These are phyloP conservation scores for Gomphus sp. DNA, from an alignment of 1,284 basidiomycete species.

Conservation along the genomic window DNA sequence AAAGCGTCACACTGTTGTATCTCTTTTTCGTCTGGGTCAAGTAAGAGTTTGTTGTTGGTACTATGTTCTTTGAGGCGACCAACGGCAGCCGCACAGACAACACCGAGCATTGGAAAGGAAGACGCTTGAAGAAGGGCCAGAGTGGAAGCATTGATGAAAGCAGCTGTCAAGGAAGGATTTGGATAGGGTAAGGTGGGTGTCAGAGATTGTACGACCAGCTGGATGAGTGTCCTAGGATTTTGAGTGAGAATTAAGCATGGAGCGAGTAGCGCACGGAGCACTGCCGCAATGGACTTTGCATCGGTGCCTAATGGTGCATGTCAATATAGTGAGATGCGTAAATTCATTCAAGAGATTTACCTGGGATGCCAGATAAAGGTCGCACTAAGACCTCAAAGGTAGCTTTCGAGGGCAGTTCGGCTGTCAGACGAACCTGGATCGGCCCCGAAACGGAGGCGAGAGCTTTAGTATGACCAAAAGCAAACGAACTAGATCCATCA, in stretches of 20 bases:
- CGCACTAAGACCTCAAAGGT: conserved; percentile 63
- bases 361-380: conserved; percentile 55
- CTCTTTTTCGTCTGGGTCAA: conserved; percentile 48
- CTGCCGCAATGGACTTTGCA: conserved; percentile 45
- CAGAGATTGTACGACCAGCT: conserved; percentile 59
- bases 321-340: neutral
- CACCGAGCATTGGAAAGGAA: conserved; percentile 60
- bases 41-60: conserved; percentile 24
- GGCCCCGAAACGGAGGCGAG: conserved; percentile 68
- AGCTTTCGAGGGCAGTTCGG: conserved; percentile 61
- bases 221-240: conserved; percentile 59
- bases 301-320: conserved; percentile 32
- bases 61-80: conserved; percentile 23
- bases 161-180: conserved; percentile 31
- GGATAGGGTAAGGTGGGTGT: conserved; percentile 22
- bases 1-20: conserved; percentile 26
- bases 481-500: conserved; percentile 59
- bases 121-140: conserved; percentile 58
- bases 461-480: conserved; percentile 43
- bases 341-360: conserved; percentile 9
- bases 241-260: conserved; percentile 51
- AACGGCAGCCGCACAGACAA: conserved; percentile 57
- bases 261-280: conserved; percentile 41
- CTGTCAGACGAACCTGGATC: conserved; percentile 56
- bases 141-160: conserved; percentile 58